phyloP scores from a whole-genome alignment of 2,329 filamentous ascomycete genomes.

The Fusarium luffae region DNA sequence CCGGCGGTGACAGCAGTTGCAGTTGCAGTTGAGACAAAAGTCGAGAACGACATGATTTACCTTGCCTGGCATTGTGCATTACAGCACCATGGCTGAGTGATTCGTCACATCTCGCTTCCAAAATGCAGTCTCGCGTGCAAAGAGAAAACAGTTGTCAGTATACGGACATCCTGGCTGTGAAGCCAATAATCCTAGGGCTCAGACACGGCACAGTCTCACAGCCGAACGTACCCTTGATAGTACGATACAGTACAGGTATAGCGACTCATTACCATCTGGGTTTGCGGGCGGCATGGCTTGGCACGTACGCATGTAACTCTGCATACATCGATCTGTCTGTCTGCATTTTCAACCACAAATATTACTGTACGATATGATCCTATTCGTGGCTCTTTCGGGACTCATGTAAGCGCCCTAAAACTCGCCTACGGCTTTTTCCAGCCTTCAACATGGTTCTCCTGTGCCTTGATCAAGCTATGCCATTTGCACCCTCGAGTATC shows the following conservation, averaged over 20 bases:
- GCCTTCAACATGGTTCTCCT: constrained; percentile 13
- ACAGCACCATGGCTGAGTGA: constrained; percentile 21
- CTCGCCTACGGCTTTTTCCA: constrained; percentile 16
- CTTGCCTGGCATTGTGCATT: background rate
- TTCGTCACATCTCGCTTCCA: constrained; percentile 32
- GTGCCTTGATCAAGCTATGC: constrained; percentile 5
- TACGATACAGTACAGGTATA: background rate
- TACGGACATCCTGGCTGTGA: constrained; percentile 25
- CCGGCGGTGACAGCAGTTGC: constrained; percentile 15
- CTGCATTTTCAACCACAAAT: constrained; percentile 7
- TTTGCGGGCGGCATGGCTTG: constrained; percentile 1
- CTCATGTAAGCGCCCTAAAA: constrained; percentile 28
- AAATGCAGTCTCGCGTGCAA: constrained; percentile 24
- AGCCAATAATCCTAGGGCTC: constrained; percentile 19
- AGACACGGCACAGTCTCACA: constrained; percentile 31
- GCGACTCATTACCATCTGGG: background rate
- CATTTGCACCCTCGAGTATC: background rate
- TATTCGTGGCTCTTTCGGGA: constrained; percentile 11
- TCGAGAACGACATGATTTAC: constrained; percentile 14
- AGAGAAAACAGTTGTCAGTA: constrained; percentile 22
- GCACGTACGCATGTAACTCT: constrained; percentile 3
- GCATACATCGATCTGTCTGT: constrained; percentile 2
- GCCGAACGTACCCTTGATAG: constrained; percentile 17
- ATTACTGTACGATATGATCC: background rate
- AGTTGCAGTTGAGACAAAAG: constrained; percentile 10